Conservation (phyloP, 495 filamentous ascomycete species). For the Cercophora sp. region DNA sequence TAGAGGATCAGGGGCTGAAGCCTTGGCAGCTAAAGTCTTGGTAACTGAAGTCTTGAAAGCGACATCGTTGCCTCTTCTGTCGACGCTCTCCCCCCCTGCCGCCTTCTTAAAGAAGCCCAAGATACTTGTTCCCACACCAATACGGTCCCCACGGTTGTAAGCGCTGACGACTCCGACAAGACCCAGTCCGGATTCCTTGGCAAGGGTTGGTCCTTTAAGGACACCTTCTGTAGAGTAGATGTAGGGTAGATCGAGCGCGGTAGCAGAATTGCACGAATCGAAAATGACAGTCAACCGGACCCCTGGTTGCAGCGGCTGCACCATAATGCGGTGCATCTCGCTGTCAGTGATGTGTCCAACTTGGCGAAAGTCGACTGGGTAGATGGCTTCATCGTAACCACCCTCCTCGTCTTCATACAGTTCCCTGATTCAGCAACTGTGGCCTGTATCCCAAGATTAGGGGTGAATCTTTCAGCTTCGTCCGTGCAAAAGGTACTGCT, state of each 20-base stretch:
- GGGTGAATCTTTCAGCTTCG: too few relatives aligned
- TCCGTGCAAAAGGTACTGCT: too few relatives aligned
- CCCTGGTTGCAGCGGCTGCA: slow-evolving; percentile 71
- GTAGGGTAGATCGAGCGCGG: slow-evolving; percentile 92
- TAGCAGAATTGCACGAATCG: slow-evolving; percentile 97
- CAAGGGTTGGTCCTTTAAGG: slow-evolving; percentile 96
- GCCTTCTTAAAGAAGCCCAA: slow-evolving; percentile 93
- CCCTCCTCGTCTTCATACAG: slow-evolving; percentile 91
- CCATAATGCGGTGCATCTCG: slow-evolving; percentile 98
- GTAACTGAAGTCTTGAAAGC: too few relatives aligned
- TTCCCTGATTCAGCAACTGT: slow-evolving; percentile 96
- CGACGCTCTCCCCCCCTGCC: slow-evolving; percentile 74
- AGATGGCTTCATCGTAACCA: slow-evolving; percentile 97
- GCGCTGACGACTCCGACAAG: slow-evolving; percentile 82
- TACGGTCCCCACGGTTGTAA: slow-evolving; percentile 85
- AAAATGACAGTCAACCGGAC: slow-evolving; percentile 96
- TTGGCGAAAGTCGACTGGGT: slow-evolving; percentile 88
- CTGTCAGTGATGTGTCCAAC: slow-evolving; percentile 96
- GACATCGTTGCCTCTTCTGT: too few relatives aligned
- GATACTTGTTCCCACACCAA: slow-evolving; percentile 73
- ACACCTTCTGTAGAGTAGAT: slow-evolving; percentile 93
- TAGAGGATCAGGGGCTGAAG: too few relatives aligned
- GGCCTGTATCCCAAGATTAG: too few relatives aligned
- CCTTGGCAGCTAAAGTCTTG: too few relatives aligned
- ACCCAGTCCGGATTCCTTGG: slow-evolving; percentile 95